Conservation (phyloP, 2,329 filamentous ascomycete genomes). For the Aspergillus sp. region DNA sequence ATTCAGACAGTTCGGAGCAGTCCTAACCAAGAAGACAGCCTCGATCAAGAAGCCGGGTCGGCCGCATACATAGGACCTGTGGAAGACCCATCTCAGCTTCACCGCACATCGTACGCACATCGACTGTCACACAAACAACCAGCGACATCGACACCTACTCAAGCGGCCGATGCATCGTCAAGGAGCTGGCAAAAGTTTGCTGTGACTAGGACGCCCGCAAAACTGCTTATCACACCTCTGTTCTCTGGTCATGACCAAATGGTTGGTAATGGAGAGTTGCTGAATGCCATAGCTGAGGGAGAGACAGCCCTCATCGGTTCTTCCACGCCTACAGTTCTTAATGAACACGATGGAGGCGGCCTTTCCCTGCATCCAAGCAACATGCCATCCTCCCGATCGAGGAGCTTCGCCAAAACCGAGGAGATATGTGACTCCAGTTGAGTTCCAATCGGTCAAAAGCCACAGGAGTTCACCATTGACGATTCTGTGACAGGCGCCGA, state of each 20-base stretch:
- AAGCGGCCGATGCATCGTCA: background rate
- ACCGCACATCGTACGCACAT: background rate
- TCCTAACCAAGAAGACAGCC: conserved; percentile 1
- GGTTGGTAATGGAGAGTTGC: background rate
- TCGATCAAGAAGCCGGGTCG: conserved; percentile 1
- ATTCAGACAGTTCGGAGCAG: background rate
- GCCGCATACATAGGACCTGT: background rate
- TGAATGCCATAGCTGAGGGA: background rate
- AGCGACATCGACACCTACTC: background rate
- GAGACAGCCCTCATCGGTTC: background rate
- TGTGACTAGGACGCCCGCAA: background rate
- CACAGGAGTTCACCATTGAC: background rate
- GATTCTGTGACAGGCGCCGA: background rate
- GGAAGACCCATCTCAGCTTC: conserved; percentile 1
- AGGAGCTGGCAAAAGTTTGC: background rate
- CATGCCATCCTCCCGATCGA: conserved; percentile 1
- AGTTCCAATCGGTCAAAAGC: background rate
- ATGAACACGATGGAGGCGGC: background rate
- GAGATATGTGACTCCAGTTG: conserved; percentile 3
- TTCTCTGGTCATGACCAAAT: background rate
- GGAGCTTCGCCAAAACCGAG: conserved; percentile 1
- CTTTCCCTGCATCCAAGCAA: background rate
- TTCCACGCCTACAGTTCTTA: background rate
- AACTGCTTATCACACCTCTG: background rate
- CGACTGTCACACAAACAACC: background rate